Conservation (phyloP, 345 rosid species). For the Salix exigua region DNA sequence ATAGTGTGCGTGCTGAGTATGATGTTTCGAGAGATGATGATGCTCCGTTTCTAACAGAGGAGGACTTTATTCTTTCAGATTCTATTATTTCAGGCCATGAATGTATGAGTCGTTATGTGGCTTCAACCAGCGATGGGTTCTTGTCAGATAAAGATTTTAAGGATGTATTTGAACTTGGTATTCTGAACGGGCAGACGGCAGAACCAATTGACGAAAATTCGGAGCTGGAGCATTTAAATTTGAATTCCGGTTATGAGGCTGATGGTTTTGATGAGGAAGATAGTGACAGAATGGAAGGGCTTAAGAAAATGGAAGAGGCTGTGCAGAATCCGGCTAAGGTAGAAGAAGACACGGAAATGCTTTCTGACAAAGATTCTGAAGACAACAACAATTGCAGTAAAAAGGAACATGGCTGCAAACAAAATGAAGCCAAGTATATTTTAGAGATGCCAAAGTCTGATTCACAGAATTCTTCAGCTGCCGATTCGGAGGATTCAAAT, state of each 20-base stretch:
- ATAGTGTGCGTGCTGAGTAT: not conserved
- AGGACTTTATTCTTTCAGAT: constrained; percentile 38
- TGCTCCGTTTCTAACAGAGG: constrained; percentile 38
- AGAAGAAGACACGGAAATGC: constrained; percentile 3
- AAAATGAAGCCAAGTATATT: not conserved
- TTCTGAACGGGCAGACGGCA: constrained; percentile 8
- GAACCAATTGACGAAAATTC: constrained; percentile 20
- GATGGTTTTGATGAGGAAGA: constrained; percentile 28
- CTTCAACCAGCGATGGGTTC: constrained; percentile 47
- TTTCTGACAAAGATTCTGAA: constrained; percentile 4
- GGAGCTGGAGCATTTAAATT: constrained; percentile 12
- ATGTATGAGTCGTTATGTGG: constrained; percentile 34
- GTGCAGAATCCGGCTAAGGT: constrained; percentile 4
- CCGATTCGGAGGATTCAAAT: constrained; percentile 41
- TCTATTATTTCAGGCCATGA: constrained; percentile 55
- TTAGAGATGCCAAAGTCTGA: constrained; percentile 5
- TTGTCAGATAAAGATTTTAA: constrained; percentile 55
- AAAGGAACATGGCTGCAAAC: constrained; percentile 15
- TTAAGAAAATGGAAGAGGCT: constrained; percentile 27
- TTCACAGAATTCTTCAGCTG: constrained; percentile 16
- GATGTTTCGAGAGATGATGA: constrained; percentile 18
- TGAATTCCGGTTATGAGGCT: constrained; percentile 9
- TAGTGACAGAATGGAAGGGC: constrained; percentile 30
- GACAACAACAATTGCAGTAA: constrained; percentile 2
- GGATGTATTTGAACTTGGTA: constrained; percentile 17